Percentiles rank a stretch among this genome's conserved stretches.
Conservation (phyloP, 1,284 basidiomycete species). For the Agroathelia rolfsii region DNA sequence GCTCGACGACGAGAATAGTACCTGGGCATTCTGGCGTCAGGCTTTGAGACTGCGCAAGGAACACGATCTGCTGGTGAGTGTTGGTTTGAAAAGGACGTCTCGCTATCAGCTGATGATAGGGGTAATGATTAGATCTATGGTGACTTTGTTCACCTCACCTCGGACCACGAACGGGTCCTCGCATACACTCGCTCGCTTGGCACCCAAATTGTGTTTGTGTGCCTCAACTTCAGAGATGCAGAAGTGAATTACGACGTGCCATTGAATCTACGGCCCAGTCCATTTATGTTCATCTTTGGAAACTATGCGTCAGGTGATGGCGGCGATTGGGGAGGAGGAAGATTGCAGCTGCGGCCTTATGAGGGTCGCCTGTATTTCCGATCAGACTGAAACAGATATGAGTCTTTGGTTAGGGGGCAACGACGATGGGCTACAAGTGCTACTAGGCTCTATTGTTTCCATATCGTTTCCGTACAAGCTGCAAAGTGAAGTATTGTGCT, state of each 20-base stretch:
- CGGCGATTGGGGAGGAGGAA: conserved; percentile 9
- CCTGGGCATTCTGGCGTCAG: conserved; percentile 50
- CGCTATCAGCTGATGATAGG: not conserved
- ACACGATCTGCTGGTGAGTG: conserved; percentile 41
- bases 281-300: conserved; percentile 19
- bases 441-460: too few relatives aligned
- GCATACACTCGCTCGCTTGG: conserved; percentile 41
- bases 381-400: conserved; percentile 1
- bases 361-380: conserved; percentile 26
- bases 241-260: conserved; percentile 15
- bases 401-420: too few relatives aligned
- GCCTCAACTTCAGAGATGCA: conserved; percentile 42
- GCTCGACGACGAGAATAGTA: conserved; percentile 35
- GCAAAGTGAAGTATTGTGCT: too few relatives aligned
- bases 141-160: conserved; percentile 38
- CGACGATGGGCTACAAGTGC: too few relatives aligned
- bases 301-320: conserved; percentile 18
- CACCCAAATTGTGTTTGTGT: conserved; percentile 29
- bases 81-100: conserved; percentile 1
- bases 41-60: conserved; percentile 44
- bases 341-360: conserved; percentile 21
- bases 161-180: conserved; percentile 40
- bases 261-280: conserved; percentile 8
- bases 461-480: too few relatives aligned
- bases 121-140: conserved; percentile 38